A percentile compares a stretch with the other conserved stretches of the same genome.
These are phyloP conservation scores for Candida sithepensis DNA, from an alignment of 805 yeast species.

Conservation along the genomic window DNA sequence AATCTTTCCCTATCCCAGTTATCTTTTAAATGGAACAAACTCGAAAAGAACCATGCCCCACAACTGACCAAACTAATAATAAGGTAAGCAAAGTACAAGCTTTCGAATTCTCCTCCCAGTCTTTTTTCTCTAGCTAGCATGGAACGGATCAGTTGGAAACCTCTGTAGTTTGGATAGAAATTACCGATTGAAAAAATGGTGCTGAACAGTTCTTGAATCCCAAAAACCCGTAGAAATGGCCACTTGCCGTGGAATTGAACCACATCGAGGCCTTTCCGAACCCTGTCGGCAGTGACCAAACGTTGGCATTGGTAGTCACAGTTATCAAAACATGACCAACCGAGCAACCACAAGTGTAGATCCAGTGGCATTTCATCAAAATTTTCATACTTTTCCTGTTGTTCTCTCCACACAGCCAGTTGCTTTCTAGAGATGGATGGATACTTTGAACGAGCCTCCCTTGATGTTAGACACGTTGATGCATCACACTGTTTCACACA, in stretches of 20 bases:
- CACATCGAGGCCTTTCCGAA: constrained; percentile 44
- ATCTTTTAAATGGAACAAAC: constrained; percentile 88
- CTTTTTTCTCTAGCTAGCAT: constrained; percentile 20
- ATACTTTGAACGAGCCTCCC: constrained; percentile 11
- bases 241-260: constrained; percentile 96
- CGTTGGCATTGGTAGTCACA: constrained; percentile 96
- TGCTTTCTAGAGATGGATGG: constrained; percentile 21
- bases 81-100: constrained; percentile 37
- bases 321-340: constrained; percentile 74
- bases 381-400: constrained; percentile 33
- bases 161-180: constrained; percentile 59
- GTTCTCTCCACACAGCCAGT: constrained; percentile 24
- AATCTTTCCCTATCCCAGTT: constrained; percentile 72
- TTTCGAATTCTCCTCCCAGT: constrained; percentile 23
- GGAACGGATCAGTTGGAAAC: constrained; percentile 33
- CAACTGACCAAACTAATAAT: constrained; percentile 61
- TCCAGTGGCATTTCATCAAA: constrained; percentile 41
- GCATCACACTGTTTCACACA: constrained; percentile 52
- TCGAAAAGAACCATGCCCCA: constrained; percentile 84
- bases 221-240: constrained; percentile 82
- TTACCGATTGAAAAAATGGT: constrained; percentile 74
- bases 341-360: constrained; percentile 40
- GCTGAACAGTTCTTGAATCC: constrained; percentile 82
- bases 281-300: constrained; percentile 56
- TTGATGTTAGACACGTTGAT: constrained; percentile 24